Conservation (phyloP, 1,284 basidiomycete species). For the Erythrobasidium hasegawianum region DNA sequence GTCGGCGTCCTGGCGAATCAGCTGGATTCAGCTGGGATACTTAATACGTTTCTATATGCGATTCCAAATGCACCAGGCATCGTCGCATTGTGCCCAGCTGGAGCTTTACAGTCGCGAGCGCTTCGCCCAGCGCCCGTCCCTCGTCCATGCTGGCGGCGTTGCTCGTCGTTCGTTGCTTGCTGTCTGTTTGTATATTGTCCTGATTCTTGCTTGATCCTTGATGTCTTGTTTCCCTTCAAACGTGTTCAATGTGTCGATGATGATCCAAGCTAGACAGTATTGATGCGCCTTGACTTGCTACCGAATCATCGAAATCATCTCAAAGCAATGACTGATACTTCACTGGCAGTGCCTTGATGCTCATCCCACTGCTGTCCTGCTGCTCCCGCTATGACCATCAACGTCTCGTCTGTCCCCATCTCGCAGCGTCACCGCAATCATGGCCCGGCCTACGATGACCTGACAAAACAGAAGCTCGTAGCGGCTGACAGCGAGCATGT, state of each 20-base stretch:
- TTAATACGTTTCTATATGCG: too few species aligned
- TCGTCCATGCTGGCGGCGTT: constrained; percentile 24
- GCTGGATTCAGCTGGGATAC: neutral
- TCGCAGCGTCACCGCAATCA: neutral
- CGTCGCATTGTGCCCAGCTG: constrained; percentile 91
- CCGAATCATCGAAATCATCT: too few species aligned
- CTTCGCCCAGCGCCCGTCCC: constrained; percentile 15
- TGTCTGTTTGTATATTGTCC: too few species aligned
- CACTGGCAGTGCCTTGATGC: too few species aligned
- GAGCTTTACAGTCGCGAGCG: constrained; percentile 60
- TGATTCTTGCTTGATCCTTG: too few species aligned
- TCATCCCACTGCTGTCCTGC: too few species aligned
- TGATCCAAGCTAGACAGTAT: too few species aligned
- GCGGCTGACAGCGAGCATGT: neutral
- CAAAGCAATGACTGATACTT: too few species aligned
- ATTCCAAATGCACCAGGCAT: constrained; percentile 66
- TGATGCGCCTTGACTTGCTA: neutral
- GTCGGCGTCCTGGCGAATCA: constrained; percentile 69
- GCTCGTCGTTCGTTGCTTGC: too few species aligned
- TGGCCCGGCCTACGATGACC: neutral
- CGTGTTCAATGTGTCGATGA: too few species aligned
- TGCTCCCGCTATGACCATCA: neutral
- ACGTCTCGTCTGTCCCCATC: neutral
- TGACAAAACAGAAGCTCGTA: too few species aligned
- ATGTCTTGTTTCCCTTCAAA: too few species aligned